Base-by-base conservation (phyloP, 163 green algal species). In the Volvox carteri region DNA sequence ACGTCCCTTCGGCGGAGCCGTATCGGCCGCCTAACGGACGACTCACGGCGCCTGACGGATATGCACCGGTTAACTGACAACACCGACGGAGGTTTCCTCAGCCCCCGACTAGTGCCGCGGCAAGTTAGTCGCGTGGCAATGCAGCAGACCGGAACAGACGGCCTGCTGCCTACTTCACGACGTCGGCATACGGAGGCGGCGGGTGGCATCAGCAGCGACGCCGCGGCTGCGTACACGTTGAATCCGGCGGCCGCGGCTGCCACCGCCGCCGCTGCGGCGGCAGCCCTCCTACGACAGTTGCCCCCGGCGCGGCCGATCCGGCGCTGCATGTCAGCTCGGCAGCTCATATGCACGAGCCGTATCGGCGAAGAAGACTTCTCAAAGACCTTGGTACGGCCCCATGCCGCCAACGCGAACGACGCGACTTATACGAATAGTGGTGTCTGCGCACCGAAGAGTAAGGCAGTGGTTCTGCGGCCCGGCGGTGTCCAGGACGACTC, bases 311-410 rank as follows among this genome's bases (percentile, higher is more conserved):
- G 77, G 39, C 83, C 83, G 7, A 19, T 88, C 25, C 83, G 83
- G 0, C 67, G 68, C 4, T 48, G 42, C 68, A 83, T 81, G 68
- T 88, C 83, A 3, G 83, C 83, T 0, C 48, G 83, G 1, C 50
- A 74, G 50, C 48, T 88, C 23, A 88, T 88, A 67, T 60, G 23
- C 50, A 46, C 35, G 9, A 81, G 44, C 21, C 44, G 39, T 37
- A 70, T 70, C 25, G 78, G 54, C 35, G 39, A 50, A 5, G 60
- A 33, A 23, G 78, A 62, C 28, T 39, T 77, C 7, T 9, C 54
- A 6, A 28, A 28, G 12, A 75, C 78, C 9, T 30, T 85, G 23
- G 7, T 75, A 28, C 37, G 37, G 56, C 78, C 54, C 8, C 16
- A 54, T 1, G n/a, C 50, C 33, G 76, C 35, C n/a, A 46, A 25